These are phyloP conservation scores for Serendipita vermifera DNA, from an alignment of 768 basidiomycete genomes.

Conservation along the genomic window DNA sequence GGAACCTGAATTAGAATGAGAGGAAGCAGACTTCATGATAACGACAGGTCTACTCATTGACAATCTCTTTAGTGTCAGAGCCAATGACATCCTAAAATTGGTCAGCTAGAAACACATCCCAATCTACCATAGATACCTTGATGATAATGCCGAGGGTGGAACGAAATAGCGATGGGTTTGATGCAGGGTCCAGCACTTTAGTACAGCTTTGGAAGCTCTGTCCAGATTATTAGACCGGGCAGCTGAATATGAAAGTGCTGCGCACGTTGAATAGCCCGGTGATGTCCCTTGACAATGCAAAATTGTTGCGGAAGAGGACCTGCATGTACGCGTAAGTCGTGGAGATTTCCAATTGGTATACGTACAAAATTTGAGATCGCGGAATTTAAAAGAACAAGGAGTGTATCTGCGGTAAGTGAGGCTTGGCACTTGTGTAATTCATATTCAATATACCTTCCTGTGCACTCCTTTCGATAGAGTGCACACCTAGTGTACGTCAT, in stretches of 20 bases:
- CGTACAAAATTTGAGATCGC: conserved; percentile 50
- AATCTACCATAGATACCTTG: conserved; percentile 29
- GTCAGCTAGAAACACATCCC: neutral
- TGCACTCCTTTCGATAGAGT: conserved; percentile 48
- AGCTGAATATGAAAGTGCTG: conserved; percentile 25
- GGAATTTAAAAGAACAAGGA: conserved; percentile 51
- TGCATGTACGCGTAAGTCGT: conserved; percentile 17
- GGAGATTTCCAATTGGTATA: neutral
- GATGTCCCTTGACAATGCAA: conserved; percentile 47
- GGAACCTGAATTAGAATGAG: conserved; percentile 29
- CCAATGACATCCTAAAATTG: conserved; percentile 50
- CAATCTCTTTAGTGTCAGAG: conserved; percentile 45
- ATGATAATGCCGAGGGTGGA: conserved; percentile 50
- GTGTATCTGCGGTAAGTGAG: conserved; percentile 27
- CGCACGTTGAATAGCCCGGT: conserved; percentile 38
- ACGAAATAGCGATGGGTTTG: conserved; percentile 46
- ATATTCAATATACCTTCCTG: conserved; percentile 31
- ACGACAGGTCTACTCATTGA: conserved; percentile 33
- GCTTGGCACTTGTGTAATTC: neutral
- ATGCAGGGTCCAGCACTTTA: conserved; percentile 40
- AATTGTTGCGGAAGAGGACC: conserved; percentile 56
- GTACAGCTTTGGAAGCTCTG: conserved; percentile 17
- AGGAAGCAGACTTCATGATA: neutral
- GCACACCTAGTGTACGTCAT: conserved; percentile 30
- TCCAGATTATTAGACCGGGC: neutral